A percentile compares a stretch with the other conserved stretches of the same genome.
Conservation (phyloP, 2,329 filamentous ascomycete species). For the Thielaviopsis euricoi region DNA sequence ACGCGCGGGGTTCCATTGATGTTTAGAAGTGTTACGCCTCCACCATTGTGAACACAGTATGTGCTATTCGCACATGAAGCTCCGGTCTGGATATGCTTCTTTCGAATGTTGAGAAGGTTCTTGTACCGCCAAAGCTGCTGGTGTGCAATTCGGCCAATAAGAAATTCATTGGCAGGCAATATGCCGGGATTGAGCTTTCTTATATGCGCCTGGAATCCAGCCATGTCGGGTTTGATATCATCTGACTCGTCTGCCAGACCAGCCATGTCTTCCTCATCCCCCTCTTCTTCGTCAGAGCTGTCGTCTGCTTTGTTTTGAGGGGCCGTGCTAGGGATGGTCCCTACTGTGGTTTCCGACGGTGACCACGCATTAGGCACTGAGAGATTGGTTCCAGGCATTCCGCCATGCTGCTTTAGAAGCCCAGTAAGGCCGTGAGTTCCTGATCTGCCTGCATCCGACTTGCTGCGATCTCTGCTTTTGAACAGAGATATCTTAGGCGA, state of each 20-base stretch:
- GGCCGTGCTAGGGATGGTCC: background rate
- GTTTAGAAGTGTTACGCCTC: conserved; percentile 45
- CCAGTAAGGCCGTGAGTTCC: conserved; percentile 26
- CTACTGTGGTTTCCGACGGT: background rate
- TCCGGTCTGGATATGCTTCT: conserved; percentile 51
- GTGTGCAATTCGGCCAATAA: conserved; percentile 67
- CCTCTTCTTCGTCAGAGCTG: conserved; percentile 44
- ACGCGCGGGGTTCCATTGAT: conserved; percentile 42
- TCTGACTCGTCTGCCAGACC: conserved; percentile 43
- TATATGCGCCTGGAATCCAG: conserved; percentile 64
- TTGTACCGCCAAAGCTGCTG: conserved; percentile 72
- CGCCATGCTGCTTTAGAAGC: conserved; percentile 36
- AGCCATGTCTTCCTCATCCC: conserved; percentile 43
- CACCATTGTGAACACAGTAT: conserved; percentile 51
- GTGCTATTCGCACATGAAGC: conserved; percentile 42
- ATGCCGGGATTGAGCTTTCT: conserved; percentile 58
- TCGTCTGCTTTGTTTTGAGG: conserved; percentile 22
- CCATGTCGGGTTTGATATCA: conserved; percentile 53
- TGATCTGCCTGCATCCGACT: conserved; percentile 32
- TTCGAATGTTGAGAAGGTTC: conserved; percentile 49
- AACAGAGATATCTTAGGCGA: conserved; percentile 37
- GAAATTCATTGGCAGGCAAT: conserved; percentile 34
- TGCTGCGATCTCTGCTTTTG: conserved; percentile 36
- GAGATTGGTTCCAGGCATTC: conserved; percentile 34
- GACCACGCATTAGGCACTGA: conserved; percentile 13